Base-by-base conservation (phyloP, 2,329 filamentous ascomycete species). In the Beauveria sp. region DNA sequence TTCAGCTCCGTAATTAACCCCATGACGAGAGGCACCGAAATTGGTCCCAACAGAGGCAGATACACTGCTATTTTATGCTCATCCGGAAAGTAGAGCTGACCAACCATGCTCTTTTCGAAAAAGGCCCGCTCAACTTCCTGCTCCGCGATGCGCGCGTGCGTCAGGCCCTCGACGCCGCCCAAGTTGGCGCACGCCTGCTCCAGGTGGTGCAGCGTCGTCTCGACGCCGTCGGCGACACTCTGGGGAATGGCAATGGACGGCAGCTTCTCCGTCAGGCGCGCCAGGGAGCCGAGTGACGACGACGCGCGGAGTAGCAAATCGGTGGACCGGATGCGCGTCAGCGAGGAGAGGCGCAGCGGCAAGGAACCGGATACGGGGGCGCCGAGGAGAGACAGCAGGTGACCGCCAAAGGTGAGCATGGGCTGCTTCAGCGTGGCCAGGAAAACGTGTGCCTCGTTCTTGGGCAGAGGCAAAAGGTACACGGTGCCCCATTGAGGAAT, bases 31-130 rank as follows among this genome's bases (percentile, higher is more conserved):
- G 95, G 95, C 14, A 98, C 93, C 5, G 90, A 92, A 46, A 98
- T 86, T 0, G 95, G 95, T 0, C 95, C 95, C 46, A 99, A 77
- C 12, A 99, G 77, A 1, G 95, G 95, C 68, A 99, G 76, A 72
- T 99, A 99, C 1, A 99, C 95, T 0, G 95, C 95, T 26, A 99
- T 85, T 75, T 98, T 99, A 74, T 99, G 95, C 77, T 99, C 95
- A 70, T 99, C 95, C 0, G 95, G 95, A 73, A 99, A 99, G 74
- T 98, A 99, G 2, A 98, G 87, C 76, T 98, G 95, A 0, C 93
- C 95, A 14, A 99, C 95, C 95, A 99, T 99, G 70, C 90, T 96
- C 76, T 96, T 96, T 75, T 99, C 95, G 67, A 99, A 99, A 75
- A 99, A 99, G 0, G 93, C 93, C 63, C 89, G 86, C 73, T 99